Percentiles rank a stretch among this genome's conserved stretches.
phyloP scores from a whole-genome alignment of 2,329 filamentous ascomycete species.

The Magnaporthales sp. region DNA sequence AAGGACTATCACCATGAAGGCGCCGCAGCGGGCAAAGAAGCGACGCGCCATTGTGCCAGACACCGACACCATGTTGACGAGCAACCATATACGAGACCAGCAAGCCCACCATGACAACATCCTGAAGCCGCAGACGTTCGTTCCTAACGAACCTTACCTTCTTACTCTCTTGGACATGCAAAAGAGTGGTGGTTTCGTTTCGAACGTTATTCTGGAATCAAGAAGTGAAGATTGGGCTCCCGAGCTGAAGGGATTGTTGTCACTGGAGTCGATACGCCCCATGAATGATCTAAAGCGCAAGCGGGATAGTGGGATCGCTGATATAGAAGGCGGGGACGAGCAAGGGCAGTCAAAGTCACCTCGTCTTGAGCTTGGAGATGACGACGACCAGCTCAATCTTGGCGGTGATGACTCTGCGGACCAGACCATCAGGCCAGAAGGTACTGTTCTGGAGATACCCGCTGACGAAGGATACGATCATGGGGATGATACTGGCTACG shows the following conservation, averaged over 20 bases:
- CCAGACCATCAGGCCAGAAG: constrained; percentile 46
- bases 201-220: constrained; percentile 74
- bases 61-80: constrained; percentile 67
- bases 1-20: constrained; percentile 51
- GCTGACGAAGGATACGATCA: constrained; percentile 43
- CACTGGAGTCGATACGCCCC: constrained; percentile 66
- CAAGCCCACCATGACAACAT: constrained; percentile 83
- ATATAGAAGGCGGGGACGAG: constrained; percentile 61
- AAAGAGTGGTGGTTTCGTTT: constrained; percentile 82
- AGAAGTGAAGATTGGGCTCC: constrained; percentile 78
- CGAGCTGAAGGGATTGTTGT: constrained; percentile 87
- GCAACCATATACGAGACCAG: constrained; percentile 72
- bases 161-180: constrained; percentile 88
- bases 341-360: constrained; percentile 58
- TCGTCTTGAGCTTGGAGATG: constrained; percentile 32
- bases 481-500: constrained; percentile 36
- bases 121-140: constrained; percentile 69
- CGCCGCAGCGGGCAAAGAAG: constrained; percentile 65
- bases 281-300: constrained; percentile 85
- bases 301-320: constrained; percentile 78
- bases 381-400: constrained; percentile 36
- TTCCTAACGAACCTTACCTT: constrained; percentile 80
- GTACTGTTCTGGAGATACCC: constrained; percentile 56
- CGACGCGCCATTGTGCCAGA: constrained; percentile 80
- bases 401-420: constrained; percentile 57